These are phyloP conservation scores for Gamsiella multidivaricata DNA, from an alignment of 192 early-diverging fungal species.

Conservation along the genomic window DNA sequence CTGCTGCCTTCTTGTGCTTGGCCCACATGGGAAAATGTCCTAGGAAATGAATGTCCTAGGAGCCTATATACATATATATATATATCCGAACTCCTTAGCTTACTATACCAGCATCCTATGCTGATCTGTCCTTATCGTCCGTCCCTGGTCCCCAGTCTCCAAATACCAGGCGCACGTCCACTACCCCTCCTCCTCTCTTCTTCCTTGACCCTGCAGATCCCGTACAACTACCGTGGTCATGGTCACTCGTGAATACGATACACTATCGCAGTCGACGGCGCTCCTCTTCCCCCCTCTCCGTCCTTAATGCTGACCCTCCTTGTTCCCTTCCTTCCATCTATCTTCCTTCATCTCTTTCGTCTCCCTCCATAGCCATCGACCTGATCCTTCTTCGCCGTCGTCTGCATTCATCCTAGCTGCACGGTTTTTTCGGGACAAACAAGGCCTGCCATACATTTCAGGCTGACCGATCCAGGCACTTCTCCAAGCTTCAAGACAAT, in stretches of 20 bases:
- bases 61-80: no score
- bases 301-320: background rate
- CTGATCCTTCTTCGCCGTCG: background rate
- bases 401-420: conserved; percentile 9
- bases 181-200: no score
- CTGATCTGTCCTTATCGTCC: no score
- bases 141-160: no score
- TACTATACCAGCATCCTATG: no score
- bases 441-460: background rate
- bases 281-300: background rate
- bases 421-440: conserved; percentile 6
- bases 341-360: background rate
- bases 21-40: no score
- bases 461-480: background rate
- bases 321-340: conserved; percentile 3
- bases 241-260: background rate
- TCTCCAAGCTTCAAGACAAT: background rate
- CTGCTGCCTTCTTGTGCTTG: no score
- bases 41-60: no score
- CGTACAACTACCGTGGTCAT: background rate
- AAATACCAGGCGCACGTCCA: no score
- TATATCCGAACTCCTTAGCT: no score
- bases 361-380: background rate
- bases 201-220: no score
- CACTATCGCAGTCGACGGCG: background rate